Percentiles rank a stretch among this genome's conserved stretches.
phyloP scores from a whole-genome alignment of 169 alveolate species.

The Babesia gibsoni region DNA sequence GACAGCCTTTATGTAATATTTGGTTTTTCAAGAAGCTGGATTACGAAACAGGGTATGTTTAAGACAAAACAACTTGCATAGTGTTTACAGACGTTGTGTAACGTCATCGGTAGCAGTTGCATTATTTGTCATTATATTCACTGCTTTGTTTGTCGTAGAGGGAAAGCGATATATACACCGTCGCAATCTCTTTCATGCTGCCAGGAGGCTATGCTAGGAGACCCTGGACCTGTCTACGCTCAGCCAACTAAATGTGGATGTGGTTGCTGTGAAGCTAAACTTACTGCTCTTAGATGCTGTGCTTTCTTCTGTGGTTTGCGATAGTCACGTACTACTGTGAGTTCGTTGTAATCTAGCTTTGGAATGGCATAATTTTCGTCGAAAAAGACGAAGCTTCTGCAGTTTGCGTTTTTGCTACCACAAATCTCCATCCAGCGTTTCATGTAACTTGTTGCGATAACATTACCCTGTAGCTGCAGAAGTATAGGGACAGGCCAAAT shows the following conservation, averaged over 20 bases:
- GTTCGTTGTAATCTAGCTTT: constrained; percentile 57
- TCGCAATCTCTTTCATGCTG: constrained; percentile 11
- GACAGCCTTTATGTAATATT: constrained; percentile 71
- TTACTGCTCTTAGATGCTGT: constrained; percentile 44
- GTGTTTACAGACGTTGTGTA: constrained; percentile 27
- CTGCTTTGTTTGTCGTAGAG: constrained; percentile 18
- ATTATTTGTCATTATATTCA: background rate
- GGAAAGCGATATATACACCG: constrained; percentile 16
- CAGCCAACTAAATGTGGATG: background rate
- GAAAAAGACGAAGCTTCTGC: constrained; percentile 18
- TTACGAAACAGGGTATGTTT: constrained; percentile 50
- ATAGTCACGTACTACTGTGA: constrained; percentile 61
- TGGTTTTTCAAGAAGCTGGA: constrained; percentile 72
- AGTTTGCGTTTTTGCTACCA: constrained; percentile 44
- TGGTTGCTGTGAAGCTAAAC: background rate
- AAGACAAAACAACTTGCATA: background rate
- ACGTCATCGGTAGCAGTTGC: constrained; percentile 23
- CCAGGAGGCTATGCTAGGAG: constrained; percentile 51
- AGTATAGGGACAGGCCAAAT: background rate
- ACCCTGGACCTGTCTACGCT: constrained; percentile 7
- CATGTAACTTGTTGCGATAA: constrained; percentile 64
- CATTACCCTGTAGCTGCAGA: constrained; percentile 62
- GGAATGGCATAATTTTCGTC: constrained; percentile 65
- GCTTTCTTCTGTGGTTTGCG: constrained; percentile 61
- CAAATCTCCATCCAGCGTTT: constrained; percentile 65